A percentile compares a stretch with the other conserved stretches of the same genome.
These are phyloP conservation scores for Dothiorella sarmentorum DNA, from an alignment of 2,329 filamentous ascomycete genomes.

Conservation along the genomic window DNA sequence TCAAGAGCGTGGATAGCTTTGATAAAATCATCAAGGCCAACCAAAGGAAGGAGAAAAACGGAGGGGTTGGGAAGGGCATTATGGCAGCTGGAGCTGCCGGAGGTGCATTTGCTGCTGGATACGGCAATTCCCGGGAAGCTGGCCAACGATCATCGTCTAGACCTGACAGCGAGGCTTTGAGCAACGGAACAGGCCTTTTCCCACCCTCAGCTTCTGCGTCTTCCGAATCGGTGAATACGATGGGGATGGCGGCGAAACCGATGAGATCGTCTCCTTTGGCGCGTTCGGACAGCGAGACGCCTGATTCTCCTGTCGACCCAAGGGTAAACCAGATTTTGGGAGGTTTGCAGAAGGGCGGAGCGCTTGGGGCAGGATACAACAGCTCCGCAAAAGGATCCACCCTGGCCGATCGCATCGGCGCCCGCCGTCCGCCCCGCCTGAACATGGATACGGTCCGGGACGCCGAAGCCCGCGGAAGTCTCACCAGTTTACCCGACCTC, in stretches of 20 bases:
- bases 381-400: constrained; percentile 29
- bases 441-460: constrained; percentile 79
- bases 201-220: constrained; percentile 28
- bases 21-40: constrained; percentile 22
- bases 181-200: constrained; percentile 34
- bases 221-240: constrained; percentile 32
- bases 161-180: constrained; percentile 27
- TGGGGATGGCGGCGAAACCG: constrained; percentile 25
- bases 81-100: constrained; percentile 19
- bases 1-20: constrained; percentile 42
- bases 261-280: constrained; percentile 4
- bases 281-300: neutral
- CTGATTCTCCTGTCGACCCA: constrained; percentile 22
- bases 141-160: constrained; percentile 22
- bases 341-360: constrained; percentile 33
- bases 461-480: constrained; percentile 78
- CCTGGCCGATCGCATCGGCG: constrained; percentile 42
- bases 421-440: constrained; percentile 63
- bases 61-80: constrained; percentile 13
- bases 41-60: constrained; percentile 22
- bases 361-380: constrained; percentile 29
- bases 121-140: constrained; percentile 21
- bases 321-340: constrained; percentile 26
- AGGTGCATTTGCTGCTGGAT: constrained; percentile 25
- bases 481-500: constrained; percentile 88